Base-by-base conservation (phyloP, 257 asterid genomes). In the Asclepias syriaca region DNA sequence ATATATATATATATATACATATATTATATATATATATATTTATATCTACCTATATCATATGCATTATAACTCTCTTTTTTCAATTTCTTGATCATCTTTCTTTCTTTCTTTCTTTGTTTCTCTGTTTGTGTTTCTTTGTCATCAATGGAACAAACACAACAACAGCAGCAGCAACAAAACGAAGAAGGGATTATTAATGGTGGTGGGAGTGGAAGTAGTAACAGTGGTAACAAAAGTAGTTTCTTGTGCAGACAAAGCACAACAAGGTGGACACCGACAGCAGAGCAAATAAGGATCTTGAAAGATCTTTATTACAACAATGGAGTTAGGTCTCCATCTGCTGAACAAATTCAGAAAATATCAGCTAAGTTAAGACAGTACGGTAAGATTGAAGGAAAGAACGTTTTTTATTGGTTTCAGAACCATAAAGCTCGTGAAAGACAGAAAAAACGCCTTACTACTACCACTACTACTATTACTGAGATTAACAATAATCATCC, bases 391-490 rank as follows among this genome's bases (percentile, higher is more conserved):
- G 99, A 94, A 70, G 99, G 99, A 77, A 94, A 94, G 57, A 94
- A 94, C 58, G 99, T 94, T 16, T 94, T 94, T 71, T 94, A 94
- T 79, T 94, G 99, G 99, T 94, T 94, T 69, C 99, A 94, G 79
- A 95, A 92, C 77, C 99, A 95, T 78, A 95, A 95, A 69, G 99
- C 99, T 58, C 88, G 99, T 6, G 99, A 92, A 81, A 82, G 99
- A 63, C 99, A 95, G 89, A 95, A 95, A 81, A 92, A 90, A 74
- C 82, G 98, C 65, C 92, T 92, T 84, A 95, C 87, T 51, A 39
- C 84, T 84, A 95, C 87, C 48, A 39, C 84, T 34, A 34, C 39
- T 34, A 3, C 39, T 34, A 24, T 24, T 24, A 34, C 39, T 34
- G 39, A 34, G 39, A 34, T 29, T 24, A 24, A 24, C 34, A 29